These are phyloP conservation scores for Nicotiana rustica DNA, from an alignment of 305 asterid species.

Conservation along the genomic window DNA sequence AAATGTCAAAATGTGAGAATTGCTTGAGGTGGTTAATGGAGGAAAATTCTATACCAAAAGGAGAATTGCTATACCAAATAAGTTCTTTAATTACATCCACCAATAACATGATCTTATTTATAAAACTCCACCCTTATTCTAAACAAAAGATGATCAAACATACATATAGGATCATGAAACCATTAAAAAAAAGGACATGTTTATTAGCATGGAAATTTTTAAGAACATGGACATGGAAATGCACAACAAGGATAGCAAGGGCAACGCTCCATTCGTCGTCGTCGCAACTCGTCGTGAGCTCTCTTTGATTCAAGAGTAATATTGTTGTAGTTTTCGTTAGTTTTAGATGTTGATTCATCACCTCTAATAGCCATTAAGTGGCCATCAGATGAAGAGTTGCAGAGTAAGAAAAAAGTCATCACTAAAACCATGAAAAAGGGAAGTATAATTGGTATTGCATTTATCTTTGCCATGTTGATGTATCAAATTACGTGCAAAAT, in stretches of 20 bases:
- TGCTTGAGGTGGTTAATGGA: too few relatives aligned
- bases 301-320: not conserved
- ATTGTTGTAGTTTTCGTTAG: not conserved
- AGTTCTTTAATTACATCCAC: not conserved
- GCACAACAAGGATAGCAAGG: conserved; percentile 28
- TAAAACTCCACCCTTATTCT: not conserved
- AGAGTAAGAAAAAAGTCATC: not conserved
- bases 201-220: not conserved
- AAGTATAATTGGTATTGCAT: too few relatives aligned
- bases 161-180: too few relatives aligned
- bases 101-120: not conserved
- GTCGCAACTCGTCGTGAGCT: not conserved
- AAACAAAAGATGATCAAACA: not conserved
- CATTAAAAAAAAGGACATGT: too few relatives aligned
- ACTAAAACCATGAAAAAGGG: not conserved
- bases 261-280: conserved; percentile 20
- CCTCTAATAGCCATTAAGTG: not conserved
- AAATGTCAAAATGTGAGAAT: too few relatives aligned
- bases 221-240: not conserved
- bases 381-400: not conserved
- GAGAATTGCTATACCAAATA: not conserved
- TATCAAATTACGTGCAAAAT: not conserved
- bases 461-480: not conserved
- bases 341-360: not conserved
- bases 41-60: too few relatives aligned